These are phyloP conservation scores for Miamiensis avidus DNA, from an alignment of 169 alveolate species.

Conservation along the genomic window DNA sequence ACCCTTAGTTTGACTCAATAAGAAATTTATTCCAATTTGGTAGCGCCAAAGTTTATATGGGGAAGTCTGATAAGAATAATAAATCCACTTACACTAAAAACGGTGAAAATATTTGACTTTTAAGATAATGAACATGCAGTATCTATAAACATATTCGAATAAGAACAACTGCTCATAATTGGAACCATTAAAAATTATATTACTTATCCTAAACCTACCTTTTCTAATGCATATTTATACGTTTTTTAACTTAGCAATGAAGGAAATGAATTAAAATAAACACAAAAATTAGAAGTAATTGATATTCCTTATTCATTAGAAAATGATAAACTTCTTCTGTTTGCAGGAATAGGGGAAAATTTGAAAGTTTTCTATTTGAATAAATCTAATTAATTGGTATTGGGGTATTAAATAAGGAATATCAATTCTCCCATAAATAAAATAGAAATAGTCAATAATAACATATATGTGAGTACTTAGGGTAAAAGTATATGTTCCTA, in stretches of 20 bases:
- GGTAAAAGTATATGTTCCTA: no score
- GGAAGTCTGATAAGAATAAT: neutral
- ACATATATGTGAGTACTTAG: no score
- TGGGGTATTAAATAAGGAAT: no score
- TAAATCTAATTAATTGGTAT: no score
- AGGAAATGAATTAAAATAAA: neutral
- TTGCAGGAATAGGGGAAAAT: neutral
- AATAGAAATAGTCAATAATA: no score
- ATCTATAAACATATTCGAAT: neutral
- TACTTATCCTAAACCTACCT: neutral
- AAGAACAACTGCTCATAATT: neutral
- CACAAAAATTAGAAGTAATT: neutral
- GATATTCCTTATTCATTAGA: neutral
- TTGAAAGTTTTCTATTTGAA: neutral
- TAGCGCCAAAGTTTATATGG: neutral
- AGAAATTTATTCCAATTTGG: neutral
- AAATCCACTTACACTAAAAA: neutral
- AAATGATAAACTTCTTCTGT: neutral
- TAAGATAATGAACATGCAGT: neutral
- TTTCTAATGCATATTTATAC: neutral
- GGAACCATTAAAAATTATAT: neutral
- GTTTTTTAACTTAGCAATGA: neutral
- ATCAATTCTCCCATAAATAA: no score
- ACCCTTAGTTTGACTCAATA: neutral
- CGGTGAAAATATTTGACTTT: neutral